Base-by-base conservation (phyloP, 2,329 filamentous ascomycete species). In the Aspergillus sp. region DNA sequence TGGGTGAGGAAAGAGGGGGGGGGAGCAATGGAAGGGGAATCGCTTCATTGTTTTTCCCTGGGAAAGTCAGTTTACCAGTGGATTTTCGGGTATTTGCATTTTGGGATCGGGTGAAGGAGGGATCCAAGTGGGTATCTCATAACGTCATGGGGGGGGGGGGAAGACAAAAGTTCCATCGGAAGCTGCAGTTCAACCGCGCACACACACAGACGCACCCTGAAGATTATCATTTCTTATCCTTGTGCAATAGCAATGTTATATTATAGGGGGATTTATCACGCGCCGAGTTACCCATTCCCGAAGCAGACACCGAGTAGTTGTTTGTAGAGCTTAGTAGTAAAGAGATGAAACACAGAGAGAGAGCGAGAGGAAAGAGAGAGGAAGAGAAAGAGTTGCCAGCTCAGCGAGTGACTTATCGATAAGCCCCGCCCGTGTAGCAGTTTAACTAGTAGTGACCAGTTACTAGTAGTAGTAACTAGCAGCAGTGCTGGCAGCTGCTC, bases 381-480 rank as follows among this genome's bases (percentile, higher is more conserved):
- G 17, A 38, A 21, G 49, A 23, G 9, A 45, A 54, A 25, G 43
- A 50, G 60, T 4, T 39, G 57, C 58, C 58, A 65, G 38, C 58
- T 55, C 58, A 63, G 56, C 36, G 15, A 54, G 23, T 32, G 23
- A 54, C 60, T 61, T 68, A 68, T 68, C 65, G 66, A 68, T 68
- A 68, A 68, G 64, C 59, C 63, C 61, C 62, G 53, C 60, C 58
- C 25, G 41, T 17, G 15, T n/a, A 7, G 5, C 25, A 8, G 9
- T 10, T 30, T 30, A 30, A 30, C 28, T 30, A 12, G 4, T 9
- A 30, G 10, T 30, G 7, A 30, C 28, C 9, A 9, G 28, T 30
- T 30, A 30, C 28, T 30, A 30, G 28, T 30, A 30, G 28, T 36
- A 36, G 30, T 36, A 36, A 36, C 12, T 36, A 36, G 30, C 30